A percentile compares a stretch with the other conserved stretches of the same genome.
Conservation (phyloP, 305 asterid species). For the Caryopteris hybrid region DNA sequence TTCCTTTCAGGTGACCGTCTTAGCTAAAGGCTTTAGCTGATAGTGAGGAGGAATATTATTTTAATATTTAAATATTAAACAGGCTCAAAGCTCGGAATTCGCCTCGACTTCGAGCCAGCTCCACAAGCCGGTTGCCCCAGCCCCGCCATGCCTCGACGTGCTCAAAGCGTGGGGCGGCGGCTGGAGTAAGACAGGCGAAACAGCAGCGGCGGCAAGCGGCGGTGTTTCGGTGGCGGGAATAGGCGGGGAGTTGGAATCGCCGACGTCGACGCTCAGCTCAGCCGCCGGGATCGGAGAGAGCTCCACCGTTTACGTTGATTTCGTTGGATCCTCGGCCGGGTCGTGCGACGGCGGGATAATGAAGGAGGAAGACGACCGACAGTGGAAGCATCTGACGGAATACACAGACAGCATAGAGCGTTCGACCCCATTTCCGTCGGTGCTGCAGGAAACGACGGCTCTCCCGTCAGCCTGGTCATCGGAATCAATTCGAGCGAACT, state of each 20-base stretch:
- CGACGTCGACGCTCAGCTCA: slow-evolving; percentile 69
- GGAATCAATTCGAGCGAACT: slow-evolving; percentile 16
- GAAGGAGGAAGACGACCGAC: slow-evolving; percentile 46
- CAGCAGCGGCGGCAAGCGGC: background rate
- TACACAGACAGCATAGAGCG: slow-evolving; percentile 27
- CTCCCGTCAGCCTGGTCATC: slow-evolving; percentile 28
- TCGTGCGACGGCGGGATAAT: slow-evolving; percentile 33
- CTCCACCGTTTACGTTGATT: slow-evolving; percentile 37
- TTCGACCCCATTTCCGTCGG: slow-evolving; percentile 27
- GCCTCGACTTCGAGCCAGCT: slow-evolving; percentile 33
- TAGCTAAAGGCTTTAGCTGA: too few relatives aligned
- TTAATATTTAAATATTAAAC: background rate
- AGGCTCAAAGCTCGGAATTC: slow-evolving; percentile 18
- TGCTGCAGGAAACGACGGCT: slow-evolving; percentile 21
- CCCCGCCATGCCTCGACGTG: slow-evolving; percentile 46
- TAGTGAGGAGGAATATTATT: too few relatives aligned
- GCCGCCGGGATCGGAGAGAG: slow-evolving; percentile 32
- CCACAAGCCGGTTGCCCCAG: slow-evolving; percentile 22
- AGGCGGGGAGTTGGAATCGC: slow-evolving; percentile 54
- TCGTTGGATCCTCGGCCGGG: slow-evolving; percentile 40
- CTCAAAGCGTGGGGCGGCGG: slow-evolving; percentile 49
- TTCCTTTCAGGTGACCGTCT: slow-evolving; percentile 25
- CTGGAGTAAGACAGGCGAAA: slow-evolving; percentile 34
- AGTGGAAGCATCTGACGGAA: slow-evolving; percentile 45
- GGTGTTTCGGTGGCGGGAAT: slow-evolving; percentile 20